Evolutionary conservation across 495 filamentous ascomycete genomes (phyloP).

Genomic region (Daldinia concentrica): DNA sequence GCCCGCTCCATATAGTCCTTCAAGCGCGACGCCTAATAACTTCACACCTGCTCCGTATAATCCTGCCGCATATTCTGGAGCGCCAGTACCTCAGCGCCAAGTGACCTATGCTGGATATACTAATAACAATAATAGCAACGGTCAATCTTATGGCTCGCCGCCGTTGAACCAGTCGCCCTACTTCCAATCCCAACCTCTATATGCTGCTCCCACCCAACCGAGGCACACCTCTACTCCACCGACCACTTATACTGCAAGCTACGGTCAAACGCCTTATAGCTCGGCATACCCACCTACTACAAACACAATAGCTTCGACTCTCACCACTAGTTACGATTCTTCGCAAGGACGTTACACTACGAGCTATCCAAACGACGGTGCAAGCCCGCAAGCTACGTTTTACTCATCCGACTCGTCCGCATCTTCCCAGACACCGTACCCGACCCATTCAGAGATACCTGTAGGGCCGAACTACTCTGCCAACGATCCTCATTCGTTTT

Average conservation of each 20-base stretch:
- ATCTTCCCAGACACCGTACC: constrained; percentile 56
- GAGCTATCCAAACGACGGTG: constrained; percentile 30
- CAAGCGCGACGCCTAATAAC: constrained; percentile 29
- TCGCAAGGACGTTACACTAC: constrained; percentile 35
- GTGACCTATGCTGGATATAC: constrained; percentile 56
- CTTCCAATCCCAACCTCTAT: constrained; percentile 46
- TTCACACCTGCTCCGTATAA: constrained; percentile 57
- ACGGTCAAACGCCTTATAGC: constrained; percentile 49
- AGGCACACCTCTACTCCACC: constrained; percentile 46
- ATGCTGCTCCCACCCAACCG: constrained; percentile 46
- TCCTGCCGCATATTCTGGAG: constrained; percentile 59
- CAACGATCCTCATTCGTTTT: constrained; percentile 53
- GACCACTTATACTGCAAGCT: constrained; percentile 43
- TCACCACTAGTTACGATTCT: constrained; percentile 35
- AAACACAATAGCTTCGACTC: constrained; percentile 17
- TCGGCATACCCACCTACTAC: constrained; percentile 46
- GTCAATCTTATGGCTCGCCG: constrained; percentile 51
- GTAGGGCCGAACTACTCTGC: constrained; percentile 56
- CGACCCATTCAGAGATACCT: constrained; percentile 57
- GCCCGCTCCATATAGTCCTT: constrained; percentile 42
- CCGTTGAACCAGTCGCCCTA: constrained; percentile 49
- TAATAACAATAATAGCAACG: constrained; percentile 49
- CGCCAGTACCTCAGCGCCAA: constrained; percentile 54
- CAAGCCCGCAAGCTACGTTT: constrained; percentile 41
- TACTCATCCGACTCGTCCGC: constrained; percentile 46